phyloP scores from a whole-genome alignment of 75 land plant species.

The Cryptomeria japonica region DNA sequence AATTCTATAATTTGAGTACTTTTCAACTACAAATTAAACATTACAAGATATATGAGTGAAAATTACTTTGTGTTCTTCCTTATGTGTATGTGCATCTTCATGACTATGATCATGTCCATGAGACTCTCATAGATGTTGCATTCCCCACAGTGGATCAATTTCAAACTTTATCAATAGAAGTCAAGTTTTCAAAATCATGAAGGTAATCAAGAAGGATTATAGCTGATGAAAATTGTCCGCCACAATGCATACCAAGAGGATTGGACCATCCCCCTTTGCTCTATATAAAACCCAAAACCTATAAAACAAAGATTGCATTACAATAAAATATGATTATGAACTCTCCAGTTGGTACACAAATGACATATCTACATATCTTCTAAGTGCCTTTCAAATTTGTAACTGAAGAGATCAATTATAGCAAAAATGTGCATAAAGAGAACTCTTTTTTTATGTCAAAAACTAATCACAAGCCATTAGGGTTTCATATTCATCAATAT shows the following conservation, averaged over 20 bases:
- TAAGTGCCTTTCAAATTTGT: not conserved
- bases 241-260: constrained; percentile 39
- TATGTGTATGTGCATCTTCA: constrained; percentile 34
- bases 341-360: not conserved
- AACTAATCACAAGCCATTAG: too few species aligned
- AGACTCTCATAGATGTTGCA: constrained; percentile 71
- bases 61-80: constrained; percentile 8
- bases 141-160: constrained; percentile 31
- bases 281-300: constrained; percentile 75
- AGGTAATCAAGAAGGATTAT: not conserved
- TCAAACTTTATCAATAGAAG: not conserved
- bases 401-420: not conserved
- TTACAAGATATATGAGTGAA: not conserved
- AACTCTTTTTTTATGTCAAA: not conserved
- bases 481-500: too few species aligned
- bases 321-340: not conserved
- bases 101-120: constrained; percentile 45
- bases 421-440: not conserved
- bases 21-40: not conserved
- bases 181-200: not conserved
- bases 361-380: not conserved
- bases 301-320: constrained; percentile 9
- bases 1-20: not conserved
- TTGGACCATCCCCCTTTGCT: constrained; percentile 67
- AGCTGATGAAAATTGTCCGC: not conserved